A percentile compares a stretch with the other conserved stretches of the same genome.
Conservation (phyloP, 495 filamentous ascomycete genomes). For the Daldinia vernicosa region DNA sequence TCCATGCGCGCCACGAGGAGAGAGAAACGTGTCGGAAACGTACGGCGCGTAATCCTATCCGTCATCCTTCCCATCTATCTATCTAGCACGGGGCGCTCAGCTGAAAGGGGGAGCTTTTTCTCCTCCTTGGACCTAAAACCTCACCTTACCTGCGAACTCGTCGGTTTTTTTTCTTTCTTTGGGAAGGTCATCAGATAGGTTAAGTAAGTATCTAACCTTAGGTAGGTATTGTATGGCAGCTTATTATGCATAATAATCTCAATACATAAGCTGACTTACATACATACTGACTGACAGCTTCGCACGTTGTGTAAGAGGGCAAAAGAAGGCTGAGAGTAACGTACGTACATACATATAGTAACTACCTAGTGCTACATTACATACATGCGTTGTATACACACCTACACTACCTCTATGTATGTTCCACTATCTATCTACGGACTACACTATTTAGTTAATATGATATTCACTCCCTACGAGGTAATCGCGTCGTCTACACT, state of each 20-base stretch:
- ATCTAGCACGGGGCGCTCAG: constrained; percentile 4
- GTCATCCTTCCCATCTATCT: constrained; percentile 6
- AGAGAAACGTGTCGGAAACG: constrained; percentile 30
- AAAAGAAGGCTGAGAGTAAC: constrained; percentile 34
- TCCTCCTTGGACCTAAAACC: background rate
- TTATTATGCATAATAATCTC: background rate
- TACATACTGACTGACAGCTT: background rate
- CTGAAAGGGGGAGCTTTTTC: background rate
- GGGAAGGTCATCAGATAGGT: constrained; percentile 5
- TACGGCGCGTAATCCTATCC: constrained; percentile 29
- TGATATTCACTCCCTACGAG: constrained; percentile 25
- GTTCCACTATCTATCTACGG: constrained; percentile 18
- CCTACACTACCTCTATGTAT: background rate
- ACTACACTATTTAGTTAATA: constrained; percentile 40
- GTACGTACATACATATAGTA: background rate
- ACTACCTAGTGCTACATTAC: background rate
- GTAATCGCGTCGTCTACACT: constrained; percentile 7
- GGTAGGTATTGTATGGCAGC: background rate
- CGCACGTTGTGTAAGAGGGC: constrained; percentile 3
- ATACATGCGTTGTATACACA: background rate
- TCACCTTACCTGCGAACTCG: background rate
- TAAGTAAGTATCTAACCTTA: too few species aligned
- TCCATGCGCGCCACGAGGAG: constrained; percentile 41
- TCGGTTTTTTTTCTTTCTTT: background rate
- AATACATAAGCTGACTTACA: background rate